Evolutionary conservation across 768 basidiomycete species (phyloP).

Genomic region (Suillus subalutaceus): DNA sequence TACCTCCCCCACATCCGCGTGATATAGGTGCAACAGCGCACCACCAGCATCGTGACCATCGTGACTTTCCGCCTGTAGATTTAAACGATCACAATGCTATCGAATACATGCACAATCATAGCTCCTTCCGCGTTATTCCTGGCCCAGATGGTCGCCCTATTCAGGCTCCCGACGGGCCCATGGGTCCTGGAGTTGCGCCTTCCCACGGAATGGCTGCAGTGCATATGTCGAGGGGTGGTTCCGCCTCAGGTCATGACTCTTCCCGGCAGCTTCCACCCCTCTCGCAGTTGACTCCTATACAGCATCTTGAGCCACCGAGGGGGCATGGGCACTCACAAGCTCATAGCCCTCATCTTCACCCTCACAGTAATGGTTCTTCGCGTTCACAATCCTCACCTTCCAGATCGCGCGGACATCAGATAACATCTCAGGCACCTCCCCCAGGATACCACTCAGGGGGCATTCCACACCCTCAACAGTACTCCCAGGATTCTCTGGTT

Average conservation of each 20-base stretch:
- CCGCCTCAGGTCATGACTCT: slow-evolving; percentile 44
- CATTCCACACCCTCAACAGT: slow-evolving; percentile 46
- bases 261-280: slow-evolving; percentile 53
- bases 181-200: slow-evolving; percentile 41
- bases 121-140: slow-evolving; percentile 47
- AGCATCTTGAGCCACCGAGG: slow-evolving; percentile 39
- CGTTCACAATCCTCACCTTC: slow-evolving; percentile 52
- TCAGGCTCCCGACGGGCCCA: slow-evolving; percentile 51
- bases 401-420: slow-evolving; percentile 51
- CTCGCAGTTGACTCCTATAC: slow-evolving; percentile 48
- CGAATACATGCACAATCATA: slow-evolving; percentile 55
- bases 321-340: slow-evolving; percentile 38
- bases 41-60: slow-evolving; percentile 37
- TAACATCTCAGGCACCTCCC: slow-evolving; percentile 34
- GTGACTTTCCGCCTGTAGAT: slow-evolving; percentile 42
- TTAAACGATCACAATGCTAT: slow-evolving; percentile 49
- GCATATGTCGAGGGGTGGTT: slow-evolving; percentile 47
- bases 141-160: slow-evolving; percentile 53
- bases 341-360: slow-evolving; percentile 46
- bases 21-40: slow-evolving; percentile 23
- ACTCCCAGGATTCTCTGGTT: slow-evolving; percentile 46
- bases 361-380: slow-evolving; percentile 43
- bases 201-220: slow-evolving; percentile 41
- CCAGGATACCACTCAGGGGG: slow-evolving; percentile 40
- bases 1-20: slow-evolving; percentile 37